Base-by-base conservation (phyloP, 192 early-diverging fungal species). In the Chytriomyces sp. region DNA sequence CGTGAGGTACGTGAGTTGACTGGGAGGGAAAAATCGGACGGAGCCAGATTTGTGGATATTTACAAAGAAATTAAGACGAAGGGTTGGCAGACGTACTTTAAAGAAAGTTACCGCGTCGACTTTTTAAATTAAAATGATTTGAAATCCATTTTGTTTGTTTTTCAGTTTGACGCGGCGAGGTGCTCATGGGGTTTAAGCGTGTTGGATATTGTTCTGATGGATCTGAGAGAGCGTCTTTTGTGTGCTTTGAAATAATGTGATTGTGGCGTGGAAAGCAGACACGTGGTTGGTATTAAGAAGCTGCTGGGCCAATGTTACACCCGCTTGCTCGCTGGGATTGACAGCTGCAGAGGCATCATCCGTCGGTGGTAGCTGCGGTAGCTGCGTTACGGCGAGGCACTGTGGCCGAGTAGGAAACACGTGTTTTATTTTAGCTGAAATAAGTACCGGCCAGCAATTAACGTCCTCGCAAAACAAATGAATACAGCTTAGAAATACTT, bases 71-170 rank as follows among this genome's bases (percentile, higher is more conserved):
- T 75, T 45, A 45, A 49, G 13, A 48, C 46, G 10, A 43, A 65
- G 6, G 73, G 73, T 46, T 75, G 73, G 73, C 16, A 60, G 20
- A 10, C 53, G 28, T 75, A 63, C 44, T 74, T 74, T 45, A 43
- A 24, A 9, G 45, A 61, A 28, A 61, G 45, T 9, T 74, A 74
- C 35, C 35, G 35, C 35, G 35, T 35, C 26, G 45, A 61, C 18
- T 59, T 71, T 59, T 13, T n/a, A 1, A 3, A 57, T n/a, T 4
- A 57, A 57, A 57, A 57, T 57, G 13, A 20, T 20, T 57, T 20
- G 20, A 20, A 57, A 13, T 57, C 53, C 16, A n/a, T 8, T 53
- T 53, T 10, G 18, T 53, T 8, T 10, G 18, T n/a, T 57, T 57
- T 57, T 57, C 16, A 57, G 20, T 20, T n/a, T 20, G n/a, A n/a